Percentiles rank a stretch among this genome's conserved stretches.
These are phyloP conservation scores for Nitzschia putrida DNA, from an alignment of 108 stramenopile species.

Conservation along the genomic window DNA sequence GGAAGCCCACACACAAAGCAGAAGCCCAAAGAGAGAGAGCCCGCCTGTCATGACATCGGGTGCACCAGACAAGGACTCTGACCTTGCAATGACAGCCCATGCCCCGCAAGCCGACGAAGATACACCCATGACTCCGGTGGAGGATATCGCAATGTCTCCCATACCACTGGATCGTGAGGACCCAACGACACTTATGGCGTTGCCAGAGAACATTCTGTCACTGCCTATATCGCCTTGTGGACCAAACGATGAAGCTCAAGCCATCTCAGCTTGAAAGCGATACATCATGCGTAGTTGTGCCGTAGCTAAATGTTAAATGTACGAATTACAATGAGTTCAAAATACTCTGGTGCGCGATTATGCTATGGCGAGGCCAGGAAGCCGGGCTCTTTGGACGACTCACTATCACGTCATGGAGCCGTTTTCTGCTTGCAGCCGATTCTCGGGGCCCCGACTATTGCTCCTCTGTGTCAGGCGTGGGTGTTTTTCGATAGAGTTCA, in stretches of 20 bases:
- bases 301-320: no score
- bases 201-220: conserved; percentile 46
- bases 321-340: no score
- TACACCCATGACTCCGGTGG: conserved; percentile 2
- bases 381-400: neutral
- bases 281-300: no score
- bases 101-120: no score
- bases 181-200: conserved; percentile 37
- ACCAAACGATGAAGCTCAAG: conserved; percentile 33
- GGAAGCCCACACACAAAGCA: no score
- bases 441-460: conserved; percentile 20
- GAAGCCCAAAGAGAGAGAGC: no score
- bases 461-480: conserved; percentile 17
- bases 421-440: neutral
- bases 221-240: conserved; percentile 54
- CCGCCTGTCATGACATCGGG: no score
- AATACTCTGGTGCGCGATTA: no score
- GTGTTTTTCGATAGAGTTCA: neutral
- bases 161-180: conserved; percentile 47
- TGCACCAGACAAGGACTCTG: no score
- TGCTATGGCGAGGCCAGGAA: no score
- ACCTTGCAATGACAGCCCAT: no score
- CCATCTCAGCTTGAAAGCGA: neutral
- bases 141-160: conserved; percentile 50
- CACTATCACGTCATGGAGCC: conserved; percentile 23